Percentiles rank a stretch among this genome's conserved stretches.
Evolutionary conservation across 179 eudicot species (phyloP).

Genomic region (Amaranthus tricolor): DNA sequence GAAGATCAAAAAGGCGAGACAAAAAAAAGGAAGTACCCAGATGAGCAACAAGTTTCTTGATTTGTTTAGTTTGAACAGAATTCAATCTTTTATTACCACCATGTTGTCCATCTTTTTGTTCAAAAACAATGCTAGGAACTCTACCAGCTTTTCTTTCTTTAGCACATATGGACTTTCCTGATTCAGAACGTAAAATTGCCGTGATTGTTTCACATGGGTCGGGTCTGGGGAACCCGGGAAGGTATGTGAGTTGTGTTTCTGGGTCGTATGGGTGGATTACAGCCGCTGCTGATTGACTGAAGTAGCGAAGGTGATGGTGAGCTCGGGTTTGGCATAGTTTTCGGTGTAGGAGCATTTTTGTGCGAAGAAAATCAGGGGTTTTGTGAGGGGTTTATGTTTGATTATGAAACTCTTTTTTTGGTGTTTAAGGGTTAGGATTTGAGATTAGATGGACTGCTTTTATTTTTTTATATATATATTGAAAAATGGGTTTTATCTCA

Average conservation of each 20-base stretch:
- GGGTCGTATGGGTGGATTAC: slow-evolving; percentile 34
- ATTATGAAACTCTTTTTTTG: not conserved
- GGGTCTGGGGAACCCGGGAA: slow-evolving; percentile 59
- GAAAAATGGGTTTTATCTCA: too few species aligned
- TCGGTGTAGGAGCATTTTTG: slow-evolving; percentile 23
- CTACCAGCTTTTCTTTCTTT: slow-evolving; percentile 67
- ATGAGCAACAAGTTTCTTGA: slow-evolving; percentile 69
- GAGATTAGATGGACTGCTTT: too few species aligned
- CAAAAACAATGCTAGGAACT: slow-evolving; percentile 78
- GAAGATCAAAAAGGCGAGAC: slow-evolving; percentile 74
- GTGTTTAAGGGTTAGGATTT: too few species aligned
- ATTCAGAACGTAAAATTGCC: slow-evolving; percentile 56
- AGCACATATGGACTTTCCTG: slow-evolving; percentile 61
- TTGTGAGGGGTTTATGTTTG: slow-evolving; percentile 18
- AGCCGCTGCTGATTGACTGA: slow-evolving; percentile 39
- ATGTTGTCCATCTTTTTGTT: slow-evolving; percentile 86
- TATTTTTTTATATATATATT: too few species aligned
- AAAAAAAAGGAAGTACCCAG: slow-evolving; percentile 56
- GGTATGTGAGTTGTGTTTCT: slow-evolving; percentile 46
- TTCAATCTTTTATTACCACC: slow-evolving; percentile 91
- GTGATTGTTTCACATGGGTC: slow-evolving; percentile 65
- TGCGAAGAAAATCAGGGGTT: slow-evolving; percentile 6
- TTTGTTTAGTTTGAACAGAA: slow-evolving; percentile 76
- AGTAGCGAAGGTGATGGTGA: slow-evolving; percentile 41
- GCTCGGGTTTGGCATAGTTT: slow-evolving; percentile 25